Base-by-base conservation (phyloP, 345 rosid genomes). In the Conringia planisiliqua region DNA sequence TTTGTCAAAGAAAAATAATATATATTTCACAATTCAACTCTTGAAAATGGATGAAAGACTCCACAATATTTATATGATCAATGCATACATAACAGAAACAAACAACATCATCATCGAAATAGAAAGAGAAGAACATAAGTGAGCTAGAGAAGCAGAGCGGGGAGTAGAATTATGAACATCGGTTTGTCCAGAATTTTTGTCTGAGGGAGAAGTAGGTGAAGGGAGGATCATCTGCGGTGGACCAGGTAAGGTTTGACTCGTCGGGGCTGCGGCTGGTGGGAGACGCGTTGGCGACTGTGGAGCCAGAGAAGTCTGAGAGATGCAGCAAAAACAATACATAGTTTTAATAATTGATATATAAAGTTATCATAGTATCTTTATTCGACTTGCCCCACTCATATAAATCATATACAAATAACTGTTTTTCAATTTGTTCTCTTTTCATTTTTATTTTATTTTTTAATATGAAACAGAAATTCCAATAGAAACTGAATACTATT, bases 131-230 rank as follows among this genome's bases (percentile, higher is more conserved):
- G 26, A 61, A 12, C 71, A 70, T 17, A 76, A 18, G 44, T 76
- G 75, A 46, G 71, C 71, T 3, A 46, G 6, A 70, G 80, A 76
- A 30, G 80, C 75, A 69, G 80, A 76, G 18, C 71, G 65, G 5
- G 80, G 80, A 47, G 75, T 70, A 16, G 80, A 76, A 47, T 76
- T 63, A 27, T 70, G 80, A 70, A 76, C 80, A 10, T 70, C 54
- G 20, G 71, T 70, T 70, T 69, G 75, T 54, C 75, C 80, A 14
- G 80, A 69, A 61, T 70, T 76, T 62, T 76, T 76, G 71, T 76
- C 71, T 1, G 75, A 63, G 10, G 80, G 80, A 24, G 80, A 44
- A 63, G 60, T 63, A 3, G 80, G 80, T 29, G 80, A 62, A 62
- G 80, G 80, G 3, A 76, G 75, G 22, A 76, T 63, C 75, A 26